Evolutionary conservation across 2,329 filamentous ascomycete genomes (phyloP).

Genomic region (Metarhizium sp.): DNA sequence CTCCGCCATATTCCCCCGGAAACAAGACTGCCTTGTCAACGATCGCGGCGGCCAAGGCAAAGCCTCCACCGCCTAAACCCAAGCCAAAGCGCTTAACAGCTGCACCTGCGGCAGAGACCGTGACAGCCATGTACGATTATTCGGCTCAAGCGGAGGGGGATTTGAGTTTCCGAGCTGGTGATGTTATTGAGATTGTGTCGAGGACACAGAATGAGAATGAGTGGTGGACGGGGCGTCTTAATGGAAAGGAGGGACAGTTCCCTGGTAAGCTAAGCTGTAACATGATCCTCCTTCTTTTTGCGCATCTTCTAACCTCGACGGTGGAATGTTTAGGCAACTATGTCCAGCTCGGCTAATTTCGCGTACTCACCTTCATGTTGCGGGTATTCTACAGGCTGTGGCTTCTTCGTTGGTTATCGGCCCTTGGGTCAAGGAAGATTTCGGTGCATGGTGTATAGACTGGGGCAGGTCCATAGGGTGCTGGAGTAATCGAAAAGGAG

Average conservation of each 20-base stretch:
- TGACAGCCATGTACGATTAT: constrained; percentile 91
- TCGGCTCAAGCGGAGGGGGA: constrained; percentile 93
- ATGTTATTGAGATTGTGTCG: constrained; percentile 78
- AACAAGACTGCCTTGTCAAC: constrained; percentile 31
- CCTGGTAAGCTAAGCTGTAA: constrained; percentile 55
- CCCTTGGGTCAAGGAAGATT: neutral
- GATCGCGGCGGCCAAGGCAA: constrained; percentile 48
- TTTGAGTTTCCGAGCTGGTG: constrained; percentile 79
- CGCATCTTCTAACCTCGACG: neutral
- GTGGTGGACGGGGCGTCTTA: constrained; percentile 85
- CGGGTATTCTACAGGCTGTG: neutral
- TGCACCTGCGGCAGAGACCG: constrained; percentile 60
- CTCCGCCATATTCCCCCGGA: constrained; percentile 60
- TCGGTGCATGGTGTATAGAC: neutral
- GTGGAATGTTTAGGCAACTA: constrained; percentile 34
- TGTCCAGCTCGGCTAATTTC: constrained; percentile 28
- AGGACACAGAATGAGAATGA: constrained; percentile 89
- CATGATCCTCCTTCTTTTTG: neutral
- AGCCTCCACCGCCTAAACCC: constrained; percentile 64
- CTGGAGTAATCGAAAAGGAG: neutral
- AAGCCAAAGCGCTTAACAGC: constrained; percentile 69
- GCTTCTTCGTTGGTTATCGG: neutral
- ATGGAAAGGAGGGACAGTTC: constrained; percentile 81
- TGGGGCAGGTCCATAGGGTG: neutral
- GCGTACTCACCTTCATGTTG: neutral